phyloP scores from a whole-genome alignment of 768 basidiomycete species.

The Pisolithus sp. region DNA sequence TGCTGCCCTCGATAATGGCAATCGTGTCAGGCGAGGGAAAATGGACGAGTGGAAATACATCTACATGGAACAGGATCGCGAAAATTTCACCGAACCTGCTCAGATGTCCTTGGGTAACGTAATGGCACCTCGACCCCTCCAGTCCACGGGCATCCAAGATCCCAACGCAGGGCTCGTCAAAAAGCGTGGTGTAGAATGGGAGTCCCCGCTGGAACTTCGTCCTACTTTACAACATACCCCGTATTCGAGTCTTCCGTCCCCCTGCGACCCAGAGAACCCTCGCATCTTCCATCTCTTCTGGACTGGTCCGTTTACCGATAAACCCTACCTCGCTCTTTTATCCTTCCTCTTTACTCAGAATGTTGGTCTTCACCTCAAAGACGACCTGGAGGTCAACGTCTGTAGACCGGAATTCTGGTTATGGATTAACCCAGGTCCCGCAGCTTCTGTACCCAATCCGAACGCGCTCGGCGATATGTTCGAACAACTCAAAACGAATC shows the following conservation, averaged over 20 bases:
- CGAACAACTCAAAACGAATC: slow-evolving; percentile 70
- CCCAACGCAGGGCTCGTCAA: slow-evolving; percentile 51
- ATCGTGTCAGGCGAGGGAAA: slow-evolving; percentile 65
- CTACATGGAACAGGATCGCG: slow-evolving; percentile 58
- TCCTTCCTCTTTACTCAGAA: slow-evolving; percentile 98
- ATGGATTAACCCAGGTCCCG: slow-evolving; percentile 99
- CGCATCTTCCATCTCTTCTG: slow-evolving; percentile 98
- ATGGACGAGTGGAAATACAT: slow-evolving; percentile 85
- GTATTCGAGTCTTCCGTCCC: slow-evolving; percentile 46
- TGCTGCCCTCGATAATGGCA: slow-evolving; percentile 78
- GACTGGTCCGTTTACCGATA: slow-evolving; percentile 98
- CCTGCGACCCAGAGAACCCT: slow-evolving; percentile 82
- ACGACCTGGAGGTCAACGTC: slow-evolving; percentile 32
- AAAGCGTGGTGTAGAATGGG: slow-evolving; percentile 58
- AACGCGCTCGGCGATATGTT: slow-evolving; percentile 79
- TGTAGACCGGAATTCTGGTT: slow-evolving; percentile 95
- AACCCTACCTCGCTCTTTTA: slow-evolving; percentile 90
- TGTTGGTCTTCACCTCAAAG: slow-evolving; percentile 67
- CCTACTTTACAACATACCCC: slow-evolving; percentile 48
- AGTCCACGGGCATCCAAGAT: slow-evolving; percentile 32
- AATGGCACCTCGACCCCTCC: slow-evolving; percentile 24
- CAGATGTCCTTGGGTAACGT: slow-evolving; percentile 27
- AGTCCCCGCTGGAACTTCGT: slow-evolving; percentile 41
- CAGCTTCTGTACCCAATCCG: slow-evolving; percentile 82
- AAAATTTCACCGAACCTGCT: slow-evolving; percentile 33